Percentiles rank a stretch among this genome's conserved stretches.
Evolutionary conservation across 768 basidiomycete species (phyloP).

Genomic region (Chlorophyllum brunneum): DNA sequence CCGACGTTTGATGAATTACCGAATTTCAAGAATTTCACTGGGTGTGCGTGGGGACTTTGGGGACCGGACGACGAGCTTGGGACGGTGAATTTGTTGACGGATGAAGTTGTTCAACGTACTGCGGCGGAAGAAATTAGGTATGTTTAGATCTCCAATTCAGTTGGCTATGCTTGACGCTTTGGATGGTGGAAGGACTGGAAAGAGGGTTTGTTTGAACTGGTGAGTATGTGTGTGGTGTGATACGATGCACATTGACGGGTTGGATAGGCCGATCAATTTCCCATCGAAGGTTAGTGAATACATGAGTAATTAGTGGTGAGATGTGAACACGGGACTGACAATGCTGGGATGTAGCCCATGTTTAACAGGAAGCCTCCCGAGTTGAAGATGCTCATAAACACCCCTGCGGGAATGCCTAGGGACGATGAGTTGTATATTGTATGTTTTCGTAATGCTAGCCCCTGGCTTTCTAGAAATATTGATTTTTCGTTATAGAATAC

Average conservation of each 20-base stretch:
- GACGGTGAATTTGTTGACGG: slow-evolving; percentile 62
- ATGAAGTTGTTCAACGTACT: slow-evolving; percentile 54
- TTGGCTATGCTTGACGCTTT: neutral
- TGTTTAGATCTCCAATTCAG: neutral
- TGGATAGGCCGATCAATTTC: slow-evolving; percentile 59
- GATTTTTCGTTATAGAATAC: slow-evolving; percentile 45
- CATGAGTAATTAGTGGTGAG: neutral
- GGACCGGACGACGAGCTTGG: slow-evolving; percentile 63
- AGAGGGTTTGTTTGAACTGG: slow-evolving; percentile 60
- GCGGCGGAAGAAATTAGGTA: slow-evolving; percentile 54
- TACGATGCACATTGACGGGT: neutral
- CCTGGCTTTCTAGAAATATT: neutral
- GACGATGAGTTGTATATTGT: slow-evolving; percentile 60
- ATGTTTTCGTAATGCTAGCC: slow-evolving; percentile 13
- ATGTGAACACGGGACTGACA: neutral
- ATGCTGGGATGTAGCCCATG: slow-evolving; percentile 39
- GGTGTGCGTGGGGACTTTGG: slow-evolving; percentile 71
- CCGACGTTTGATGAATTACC: slow-evolving; percentile 36
- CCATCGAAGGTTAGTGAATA: slow-evolving; percentile 66
- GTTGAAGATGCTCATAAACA: slow-evolving; percentile 34
- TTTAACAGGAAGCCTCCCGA: slow-evolving; percentile 54
- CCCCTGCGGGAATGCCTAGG: slow-evolving; percentile 23
- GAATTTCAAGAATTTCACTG: slow-evolving; percentile 48
- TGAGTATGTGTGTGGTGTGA: slow-evolving; percentile 22
- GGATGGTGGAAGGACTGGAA: slow-evolving; percentile 38